Base-by-base conservation (phyloP, 2,329 filamentous ascomycete genomes). In the Clarireedia hainanense region DNA sequence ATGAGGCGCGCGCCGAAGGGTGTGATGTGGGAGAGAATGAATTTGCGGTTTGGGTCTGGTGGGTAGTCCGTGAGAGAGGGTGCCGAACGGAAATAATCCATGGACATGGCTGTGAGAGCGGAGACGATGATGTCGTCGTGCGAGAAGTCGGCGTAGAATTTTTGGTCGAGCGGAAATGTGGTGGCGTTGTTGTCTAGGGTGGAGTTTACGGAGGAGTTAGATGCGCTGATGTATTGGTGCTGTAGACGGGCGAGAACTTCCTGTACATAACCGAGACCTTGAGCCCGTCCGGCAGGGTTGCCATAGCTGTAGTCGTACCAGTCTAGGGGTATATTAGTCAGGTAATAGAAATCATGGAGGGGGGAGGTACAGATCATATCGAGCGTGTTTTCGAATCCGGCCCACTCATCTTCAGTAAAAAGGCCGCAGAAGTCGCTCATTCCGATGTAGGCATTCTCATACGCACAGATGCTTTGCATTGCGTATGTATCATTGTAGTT, bases 81-180 rank as follows among this genome's bases (percentile, higher is more conserved):
- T 1, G 76, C 63, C 9, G 77, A 73, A 23, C 72, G 73, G 69
- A 81, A 76, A 63, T 81, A 80, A 60, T 81, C 76, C 24, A 83
- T 60, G 12, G 75, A 77, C 66, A 81, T 72, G 3, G 79, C 78
- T 0, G 76, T 72, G 12, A 81, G 68, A 5, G 91, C 80, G 7
- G 80, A 80, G 34, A 81, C 80, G 81, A 95, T 90, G 67, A 86
- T 84, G 69, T 95, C 95, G 72, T 96, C 91, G 71, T 96, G 91
- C 59, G 84, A 88, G 67, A 96, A 95, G 70, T 96, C 91, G 1
- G 88, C 89, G 65, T 94, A 96, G 5, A 95, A 73, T 6, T 73
- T 73, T 50, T 75, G 71, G 62, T 79, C 60, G 0, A 95, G 74
- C 0, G 91, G 90, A 66, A 95, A 96, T 0, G 86, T 90, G 10